Base-by-base conservation (phyloP, 345 rosid genomes). In the Syzygium oleosum region DNA sequence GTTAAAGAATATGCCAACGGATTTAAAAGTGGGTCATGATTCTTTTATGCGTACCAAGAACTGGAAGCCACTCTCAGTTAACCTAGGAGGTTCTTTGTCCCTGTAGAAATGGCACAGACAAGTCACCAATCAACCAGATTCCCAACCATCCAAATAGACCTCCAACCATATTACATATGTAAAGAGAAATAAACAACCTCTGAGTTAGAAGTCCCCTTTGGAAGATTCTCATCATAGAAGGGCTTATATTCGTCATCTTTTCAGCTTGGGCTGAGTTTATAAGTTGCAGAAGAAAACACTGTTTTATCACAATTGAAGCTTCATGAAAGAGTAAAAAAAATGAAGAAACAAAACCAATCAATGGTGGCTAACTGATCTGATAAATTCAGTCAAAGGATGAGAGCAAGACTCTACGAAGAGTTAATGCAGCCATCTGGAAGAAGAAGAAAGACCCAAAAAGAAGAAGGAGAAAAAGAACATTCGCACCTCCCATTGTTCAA, bases 11-110 rank as follows among this genome's bases (percentile, higher is more conserved):
- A 31, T 41, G 80, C 80, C 80, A 52, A 38, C 38, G 80, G 84
- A 91, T 89, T 73, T 59, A 84, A 25, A 92, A 86, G 88, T 34
- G 73, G 22, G 85, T 85, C 77, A 51, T 90, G 85, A 88, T 85
- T 89, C 88, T 88, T 43, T 54, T 65, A 88, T 84, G 85, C 96
- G 87, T 94, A 98, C 99, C 99, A 98, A 92, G 93, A 98, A 98
- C 92, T 98, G 99, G 91, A 98, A 98, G 90, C 99, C 99, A 91
- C 95, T 92, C 93, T 98, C 99, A 29, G 98, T 95, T 91, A 98
- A 91, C 87, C 95, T 94, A 56, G 97, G 94, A 89, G 93, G 92
- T 84, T 96, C 98, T 93, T 89, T 96, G 78, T 97, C 98, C 93
- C 99, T 95, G 93, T 54, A 88, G 13, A 77, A 79, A 85, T 87